Base-by-base conservation (phyloP, 306 rosid species). In the Fagus crenata region DNA sequence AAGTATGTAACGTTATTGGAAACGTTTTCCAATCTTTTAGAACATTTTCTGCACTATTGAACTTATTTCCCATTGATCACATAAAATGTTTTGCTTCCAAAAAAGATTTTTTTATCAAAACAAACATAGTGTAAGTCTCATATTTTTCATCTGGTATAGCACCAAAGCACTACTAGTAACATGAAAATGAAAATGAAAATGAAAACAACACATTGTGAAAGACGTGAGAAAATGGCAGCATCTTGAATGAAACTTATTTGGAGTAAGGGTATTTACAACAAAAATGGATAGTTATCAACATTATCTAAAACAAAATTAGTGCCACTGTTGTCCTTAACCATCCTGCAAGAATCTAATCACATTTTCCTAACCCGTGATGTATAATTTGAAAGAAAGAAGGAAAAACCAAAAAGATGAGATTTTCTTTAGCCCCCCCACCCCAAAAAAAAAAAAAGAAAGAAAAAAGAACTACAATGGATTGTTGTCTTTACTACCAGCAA, bases 261-360 rank as follows among this genome's bases (percentile, higher is more conserved):
- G 61, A 71, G 77, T 64, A 60, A 74, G 46, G 56, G 63, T 84
- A 84, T 84, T 68, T 87, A 86, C 90, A 86, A 79, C 65, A 80
- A 77, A 81, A 85, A 77, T 81, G 86, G 77, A 84, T 82, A 61
- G 71, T 74, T 87, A 84, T 86, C 85, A 81, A 86, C 83, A 84
- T 68, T 81, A 84, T 85, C 77, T 49, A 78, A 82, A 59, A 75
- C 75, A 77, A 78, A 81, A 81, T 78, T 54, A 8, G 78, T 67
- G 72, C 22, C 33, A 77, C 43, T 54, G 64, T 59, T 77, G 8
- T 78, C 64, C 60, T 75, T 74, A 31, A 78, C 85, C 64, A 79
- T 73, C 75, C 76, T 85, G 68, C 82, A 77, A 69, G 70, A 76
- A 85, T 71, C 75, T 74, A 72, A 79, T 76, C 77, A 80, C 78